phyloP scores from a whole-genome alignment of 108 stramenopile genomes.

The Parmales sp. region DNA sequence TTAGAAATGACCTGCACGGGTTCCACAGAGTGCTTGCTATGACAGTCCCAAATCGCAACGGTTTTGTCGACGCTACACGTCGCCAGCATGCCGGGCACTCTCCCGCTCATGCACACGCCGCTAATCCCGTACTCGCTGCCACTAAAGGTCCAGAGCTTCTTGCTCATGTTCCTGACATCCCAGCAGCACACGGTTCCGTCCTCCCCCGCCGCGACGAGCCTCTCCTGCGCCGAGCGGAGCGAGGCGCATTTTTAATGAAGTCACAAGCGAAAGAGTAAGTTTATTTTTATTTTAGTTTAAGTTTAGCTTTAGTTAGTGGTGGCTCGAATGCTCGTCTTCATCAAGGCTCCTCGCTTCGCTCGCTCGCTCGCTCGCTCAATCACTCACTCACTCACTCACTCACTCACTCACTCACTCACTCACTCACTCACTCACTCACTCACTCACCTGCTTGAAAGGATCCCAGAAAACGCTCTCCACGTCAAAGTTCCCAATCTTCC shows the following conservation, averaged over 20 bases:
- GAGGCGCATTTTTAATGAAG: too few species aligned
- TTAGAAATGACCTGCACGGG: neutral
- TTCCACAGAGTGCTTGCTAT: constrained; percentile 6
- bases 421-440: too few species aligned
- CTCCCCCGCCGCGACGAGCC: constrained; percentile 72
- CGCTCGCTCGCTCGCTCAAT: too few species aligned
- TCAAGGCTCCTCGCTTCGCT: too few species aligned
- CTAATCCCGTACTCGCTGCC: constrained; percentile 77
- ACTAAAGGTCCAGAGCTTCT: constrained; percentile 57
- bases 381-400: too few species aligned
- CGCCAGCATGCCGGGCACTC: constrained; percentile 76
- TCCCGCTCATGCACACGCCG: constrained; percentile 68
- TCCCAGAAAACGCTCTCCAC: constrained; percentile 72
- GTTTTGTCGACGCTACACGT: constrained; percentile 81
- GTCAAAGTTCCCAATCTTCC: constrained; percentile 20
- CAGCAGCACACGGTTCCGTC: constrained; percentile 76
- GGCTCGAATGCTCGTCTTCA: too few species aligned
- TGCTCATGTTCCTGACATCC: constrained; percentile 82
- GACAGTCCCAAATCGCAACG: constrained; percentile 85
- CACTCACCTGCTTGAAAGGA: constrained; percentile 63
- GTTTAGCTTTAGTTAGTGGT: too few species aligned
- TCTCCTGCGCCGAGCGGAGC: too few species aligned
- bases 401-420: too few species aligned
- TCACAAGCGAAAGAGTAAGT: too few species aligned
- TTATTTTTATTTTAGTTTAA: too few species aligned